Percentiles rank a stretch among this genome's conserved stretches.
Evolutionary conservation across 177 flowering plant genomes (phyloP).

Genomic region (Vitis hybrid): DNA sequence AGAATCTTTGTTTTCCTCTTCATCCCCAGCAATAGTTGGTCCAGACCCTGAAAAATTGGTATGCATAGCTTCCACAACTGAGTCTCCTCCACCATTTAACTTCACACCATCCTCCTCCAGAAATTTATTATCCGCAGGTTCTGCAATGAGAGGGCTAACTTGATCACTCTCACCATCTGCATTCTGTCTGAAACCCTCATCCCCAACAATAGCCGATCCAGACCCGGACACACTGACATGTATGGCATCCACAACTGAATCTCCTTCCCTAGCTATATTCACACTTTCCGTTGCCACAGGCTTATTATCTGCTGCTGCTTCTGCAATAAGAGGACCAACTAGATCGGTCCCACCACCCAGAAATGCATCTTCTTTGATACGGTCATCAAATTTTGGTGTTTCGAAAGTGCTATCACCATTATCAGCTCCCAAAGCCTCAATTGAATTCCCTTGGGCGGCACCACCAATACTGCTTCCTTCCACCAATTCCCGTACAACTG

Average conservation of each 20-base stretch:
- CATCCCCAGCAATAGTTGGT: conserved; percentile 21
- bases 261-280: conserved; percentile 16
- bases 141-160: conserved; percentile 14
- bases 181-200: conserved; percentile 5
- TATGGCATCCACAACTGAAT: conserved; percentile 17
- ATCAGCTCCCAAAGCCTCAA: conserved; percentile 8
- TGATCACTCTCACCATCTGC: conserved; percentile 6
- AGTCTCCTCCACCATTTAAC: conserved; percentile 17
- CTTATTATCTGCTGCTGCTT: conserved; percentile 8
- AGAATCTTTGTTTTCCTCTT: conserved; percentile 20
- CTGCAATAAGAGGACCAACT: conserved; percentile 13
- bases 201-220: conserved; percentile 23
- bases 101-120: conserved; percentile 19
- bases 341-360: conserved; percentile 6
- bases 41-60: conserved; percentile 7
- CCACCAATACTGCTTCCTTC: conserved; percentile 8
- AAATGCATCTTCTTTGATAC: not conserved
- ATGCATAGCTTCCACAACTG: conserved; percentile 15
- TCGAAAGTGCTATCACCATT: conserved; percentile 10
- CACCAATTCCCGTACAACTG: not conserved
- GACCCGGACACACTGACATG: conserved; percentile 5
- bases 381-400: conserved; percentile 7
- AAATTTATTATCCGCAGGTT: conserved; percentile 9
- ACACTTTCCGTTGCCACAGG: conserved; percentile 15
- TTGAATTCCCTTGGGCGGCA: not conserved